Base-by-base conservation (phyloP, 2,329 filamentous ascomycete species). In the Chaetoscypha palmicola region DNA sequence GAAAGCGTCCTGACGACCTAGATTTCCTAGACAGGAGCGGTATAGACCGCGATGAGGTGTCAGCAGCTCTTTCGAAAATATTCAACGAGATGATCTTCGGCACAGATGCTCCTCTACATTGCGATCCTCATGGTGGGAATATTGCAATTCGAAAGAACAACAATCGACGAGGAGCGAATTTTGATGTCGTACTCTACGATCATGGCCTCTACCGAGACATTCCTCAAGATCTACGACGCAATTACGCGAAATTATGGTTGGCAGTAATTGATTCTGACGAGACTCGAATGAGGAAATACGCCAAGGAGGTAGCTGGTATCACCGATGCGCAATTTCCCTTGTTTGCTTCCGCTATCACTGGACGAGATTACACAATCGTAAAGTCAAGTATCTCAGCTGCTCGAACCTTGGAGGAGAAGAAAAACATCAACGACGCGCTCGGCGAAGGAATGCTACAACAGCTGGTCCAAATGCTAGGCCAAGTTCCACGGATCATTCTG, bases 21-120 rank as follows among this genome's bases (percentile, higher is more conserved):
- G 79, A 78, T 12, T 97, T 86, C 61, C 72, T 98, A 3, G 92
- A 97, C 63, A 70, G 74, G 5, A 85, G 94, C 62, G 76, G 79
- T 46, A 98, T 98, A 61, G 88, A 94, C 64, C 81, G 92, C 16
- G 92, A 97, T 60, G 91, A 97, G 65, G 92, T 98, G 4, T 94
- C 90, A 0, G 90, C 91, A 1, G 85, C 89, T 0, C 72, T 98
- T 3, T 84, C 92, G 0, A 81, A 83, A 47, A 88, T 98, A 47
- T 98, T 98, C 74, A 98, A 98, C 70, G 90, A 97, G 63, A 98
- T 98, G 92, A 96, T 98, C 55, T 98, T 98, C 54, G 90, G 91
- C 38, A 77, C 82, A 41, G 76, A 83, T 47, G 91, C 91, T 0
- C 89, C 92, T 0, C 69, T 98, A 30, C 92, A 98, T 68, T 98